Conservation (phyloP, 1,284 basidiomycete species). For the Malassezia nana region DNA sequence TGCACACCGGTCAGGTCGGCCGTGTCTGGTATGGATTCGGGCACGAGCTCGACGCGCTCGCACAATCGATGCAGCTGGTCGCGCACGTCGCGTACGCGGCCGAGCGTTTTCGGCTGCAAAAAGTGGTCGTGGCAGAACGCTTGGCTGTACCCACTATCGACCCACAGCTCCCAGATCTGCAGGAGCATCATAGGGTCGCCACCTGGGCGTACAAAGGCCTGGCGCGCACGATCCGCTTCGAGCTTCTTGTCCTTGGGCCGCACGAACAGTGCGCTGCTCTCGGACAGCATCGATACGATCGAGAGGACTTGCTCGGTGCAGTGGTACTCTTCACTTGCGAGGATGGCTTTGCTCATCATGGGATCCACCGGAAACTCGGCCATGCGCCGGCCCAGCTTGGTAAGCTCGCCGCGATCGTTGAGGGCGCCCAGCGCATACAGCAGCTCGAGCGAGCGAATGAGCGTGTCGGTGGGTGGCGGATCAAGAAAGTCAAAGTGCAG, state of each 20-base stretch:
- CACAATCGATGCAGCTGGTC: conserved; percentile 91
- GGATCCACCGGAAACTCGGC: conserved; percentile 98
- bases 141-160: conserved; percentile 78
- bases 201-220: conserved; percentile 80
- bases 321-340: conserved; percentile 83
- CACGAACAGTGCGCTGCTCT: conserved; percentile 87
- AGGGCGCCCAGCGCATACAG: conserved; percentile 90
- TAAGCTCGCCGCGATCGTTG: conserved; percentile 90
- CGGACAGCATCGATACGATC: conserved; percentile 93
- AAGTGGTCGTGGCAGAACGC: conserved; percentile 60
- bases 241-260: conserved; percentile 61
- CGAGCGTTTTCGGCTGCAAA: conserved; percentile 89
- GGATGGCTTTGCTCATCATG: conserved; percentile 90
- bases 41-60: conserved; percentile 88
- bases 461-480: conserved; percentile 80
- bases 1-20: conserved; percentile 86
- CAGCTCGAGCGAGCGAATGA: conserved; percentile 85
- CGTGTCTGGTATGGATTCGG: conserved; percentile 73
- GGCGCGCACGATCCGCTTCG: conserved; percentile 72
- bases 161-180: conserved; percentile 98
- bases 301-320: conserved; percentile 96
- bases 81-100: conserved; percentile 80
- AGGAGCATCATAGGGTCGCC: conserved; percentile 95
- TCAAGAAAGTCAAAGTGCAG: conserved; percentile 60
- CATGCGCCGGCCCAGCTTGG: conserved; percentile 90